Base-by-base conservation (phyloP, 768 basidiomycete genomes). In the Neoboletus magnificus region DNA sequence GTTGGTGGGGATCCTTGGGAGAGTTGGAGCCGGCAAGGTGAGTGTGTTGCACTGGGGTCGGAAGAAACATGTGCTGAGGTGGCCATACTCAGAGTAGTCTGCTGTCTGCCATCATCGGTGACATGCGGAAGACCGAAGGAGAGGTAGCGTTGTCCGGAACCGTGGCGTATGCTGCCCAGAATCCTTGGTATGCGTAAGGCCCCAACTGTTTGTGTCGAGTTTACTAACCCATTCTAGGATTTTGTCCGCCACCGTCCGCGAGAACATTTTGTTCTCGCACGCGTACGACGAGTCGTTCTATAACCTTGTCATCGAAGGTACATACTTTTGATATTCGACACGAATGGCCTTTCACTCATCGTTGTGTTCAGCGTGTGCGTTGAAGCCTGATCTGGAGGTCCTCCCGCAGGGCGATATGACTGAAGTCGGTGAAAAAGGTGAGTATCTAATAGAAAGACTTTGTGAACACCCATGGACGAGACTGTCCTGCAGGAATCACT, bases 191-290 rank as follows among this genome's bases (percentile, higher is more conserved):
- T 16, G 79, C 56, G 20, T 12, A 8, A 29, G 36, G 25, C 27
- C n/a, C 8, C 35, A 5, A 5, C 5, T 5, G 13, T 32, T 46
- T 13, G 18, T 5, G 4, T 18, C 4, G 20, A 18, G 11, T 7
- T 62, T 30, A 25, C 54, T 23, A 32, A 42, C 4, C 1, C 6
- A 29, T 25, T 12, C 5, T 29, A 89, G 88, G 89, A 84, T 97
- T 42, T 79, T 95, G 70, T 92, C 91, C 2, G 84, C 91, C 0
- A 86, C 90, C 2, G 82, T 98, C 48, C 82, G 87, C 36, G 91
- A 93, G 41, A 98, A 98, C 65, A 98, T 98, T 57, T 66, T 91
- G 33, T 98, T 98, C 73, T 93, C 87, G 11, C 89, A 95, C 70
- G 81, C 85, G 61, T 97, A 87, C 58, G 93, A 98, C 49, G 86